phyloP scores from a whole-genome alignment of 768 basidiomycete species.

The Pleurotus tuber-regium region DNA sequence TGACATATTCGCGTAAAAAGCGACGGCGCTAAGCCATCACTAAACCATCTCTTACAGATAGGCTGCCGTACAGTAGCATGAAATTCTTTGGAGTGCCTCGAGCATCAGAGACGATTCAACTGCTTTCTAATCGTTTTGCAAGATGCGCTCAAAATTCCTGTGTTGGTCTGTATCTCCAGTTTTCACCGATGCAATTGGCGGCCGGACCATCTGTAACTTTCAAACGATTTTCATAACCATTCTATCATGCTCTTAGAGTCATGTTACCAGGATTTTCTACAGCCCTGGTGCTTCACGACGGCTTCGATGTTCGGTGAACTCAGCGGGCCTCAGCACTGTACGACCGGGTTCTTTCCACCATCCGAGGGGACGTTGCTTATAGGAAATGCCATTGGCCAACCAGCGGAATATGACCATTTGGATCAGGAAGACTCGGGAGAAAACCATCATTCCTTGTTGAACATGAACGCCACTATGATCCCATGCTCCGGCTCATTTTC shows the following conservation, averaged over 20 bases:
- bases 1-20: no score
- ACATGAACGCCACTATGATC: no score
- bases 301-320: neutral
- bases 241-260: neutral
- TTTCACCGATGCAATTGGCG: neutral
- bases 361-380: neutral
- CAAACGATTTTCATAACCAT: neutral
- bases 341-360: neutral
- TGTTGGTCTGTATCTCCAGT: neutral
- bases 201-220: slow-evolving; percentile 3
- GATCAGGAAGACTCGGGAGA: no score
- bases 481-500: no score
- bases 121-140: neutral
- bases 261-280: slow-evolving; percentile 2
- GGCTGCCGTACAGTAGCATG: neutral
- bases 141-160: neutral
- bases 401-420: no score
- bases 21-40: neutral
- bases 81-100: neutral
- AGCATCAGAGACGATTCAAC: neutral
- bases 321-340: slow-evolving; percentile 3
- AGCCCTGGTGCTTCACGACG: neutral
- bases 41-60: neutral
- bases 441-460: no score
- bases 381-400: no score